Evolutionary conservation across 495 filamentous ascomycete genomes (phyloP), one percentile per base, ranked within the genome.

Genomic region (Penicillium waksmanii): DNA sequence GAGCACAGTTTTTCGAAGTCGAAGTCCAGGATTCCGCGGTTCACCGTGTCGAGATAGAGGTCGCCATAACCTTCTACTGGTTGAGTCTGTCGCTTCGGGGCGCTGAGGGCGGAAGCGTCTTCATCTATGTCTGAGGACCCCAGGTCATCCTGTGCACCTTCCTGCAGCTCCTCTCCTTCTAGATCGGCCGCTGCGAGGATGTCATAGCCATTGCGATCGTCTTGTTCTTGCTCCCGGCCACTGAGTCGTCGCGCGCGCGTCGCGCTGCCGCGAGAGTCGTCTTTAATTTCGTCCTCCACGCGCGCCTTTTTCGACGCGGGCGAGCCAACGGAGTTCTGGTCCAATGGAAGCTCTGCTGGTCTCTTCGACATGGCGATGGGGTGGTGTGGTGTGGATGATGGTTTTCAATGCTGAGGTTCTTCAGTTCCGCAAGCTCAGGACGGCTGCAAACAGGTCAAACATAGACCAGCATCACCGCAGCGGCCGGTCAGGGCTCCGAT

Each of bases 1-100:
- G 96, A 98, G 79, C 95, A 99, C 18, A 96, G 85, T 80, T 98
- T 98, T 68, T 98, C 94, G 72, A 99, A 99, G 72, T 99, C 95
- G 67, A 96, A 96, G 73, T 96, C 93, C 17, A 96, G 86, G 15
- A 96, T 76, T 33, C 75, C 76, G 40, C 95, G 91, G 75, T 97
- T 87, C 74, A 99, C 94, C 3, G 94, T 98, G 75, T 99, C 96
- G 53, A 99, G 89, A 72, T 99, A 99, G 33, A 99, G 85, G 73
- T 99, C 96, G 58, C 87, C 87, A 74, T 96, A 98, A 54, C 96
- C 95, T 75, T 89, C 91, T 38, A 89, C 83, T 17, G 95, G 95
- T 27, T 87, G 89, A 34, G 78, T 76, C 73, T 96, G 92, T 54
- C 91, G 77, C 69, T 80, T 74, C 36, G 78, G 76, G 4, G 74